Base-by-base conservation (phyloP, 257 asterid genomes). In the Handroanthus guayacan region DNA sequence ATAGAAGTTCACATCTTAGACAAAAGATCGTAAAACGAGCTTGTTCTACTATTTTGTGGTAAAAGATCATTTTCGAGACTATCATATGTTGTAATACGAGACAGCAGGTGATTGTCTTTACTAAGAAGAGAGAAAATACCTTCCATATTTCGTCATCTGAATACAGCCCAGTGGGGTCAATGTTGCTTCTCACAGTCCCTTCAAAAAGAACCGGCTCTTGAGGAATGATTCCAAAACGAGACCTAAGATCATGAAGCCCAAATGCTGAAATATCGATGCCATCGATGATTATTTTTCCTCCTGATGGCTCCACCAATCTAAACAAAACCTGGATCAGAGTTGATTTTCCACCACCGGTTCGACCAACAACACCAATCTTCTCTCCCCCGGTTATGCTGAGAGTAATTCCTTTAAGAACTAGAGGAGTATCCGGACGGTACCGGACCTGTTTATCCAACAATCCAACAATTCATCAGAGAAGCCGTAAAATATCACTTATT, bases 311-410 rank as follows among this genome's bases (percentile, higher is more conserved):
- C 80, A 95, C 99, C 94, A 95, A 74, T 78, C 99, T 81, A 62
- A 95, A 95, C 87, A 95, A 85, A 58, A 92, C 99, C 77, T 92
- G 99, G 80, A 95, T 89, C 75, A 95, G 66, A 39, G 99, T 95
- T 20, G 99, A 95, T 78, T 95, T 95, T 73, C 99, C 99, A 9
- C 99, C 99, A 17, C 99, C 99, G 0, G 99, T 95, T 6, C 99
- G 97, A 50, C 99, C 99, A 66, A 95, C 99, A 25, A 95, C 91
- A 6, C 99, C 98, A 9, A 95, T 88, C 89, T 95, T 92, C 85
- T 95, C 97, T 1, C 99, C 99, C 20, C 98, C 98, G 38, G 68
- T 67, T 61, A 95, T 95, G 86, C 80, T 88, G 44, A 95, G 87
- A 51, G 87, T 84, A 54, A 95, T 87, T 16, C 99, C 97, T 84